Evolutionary conservation across 306 rosid genomes (phyloP).

Genomic region (Erythrophleum fordii): DNA sequence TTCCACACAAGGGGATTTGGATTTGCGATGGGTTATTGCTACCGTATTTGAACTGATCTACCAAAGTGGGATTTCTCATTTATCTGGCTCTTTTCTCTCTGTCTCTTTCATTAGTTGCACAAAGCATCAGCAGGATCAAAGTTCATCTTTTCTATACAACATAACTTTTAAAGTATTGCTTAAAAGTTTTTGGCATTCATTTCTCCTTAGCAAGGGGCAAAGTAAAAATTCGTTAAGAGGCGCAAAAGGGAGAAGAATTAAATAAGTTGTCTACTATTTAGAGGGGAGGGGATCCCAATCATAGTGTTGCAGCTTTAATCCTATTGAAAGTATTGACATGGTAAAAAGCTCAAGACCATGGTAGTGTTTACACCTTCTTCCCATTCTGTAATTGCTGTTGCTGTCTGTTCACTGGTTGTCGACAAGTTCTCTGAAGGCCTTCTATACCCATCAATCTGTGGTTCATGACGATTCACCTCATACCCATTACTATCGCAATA

Average conservation of each 20-base stretch:
- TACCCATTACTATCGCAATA: conserved; percentile 59
- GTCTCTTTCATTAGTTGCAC: conserved; percentile 21
- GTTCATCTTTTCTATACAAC: conserved; percentile 1
- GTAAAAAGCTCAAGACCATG: not conserved
- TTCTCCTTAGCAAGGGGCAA: not conserved
- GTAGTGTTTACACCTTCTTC: conserved; percentile 55
- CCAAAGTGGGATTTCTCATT: conserved; percentile 17
- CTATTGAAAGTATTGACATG: not conserved
- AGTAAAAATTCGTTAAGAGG: not conserved
- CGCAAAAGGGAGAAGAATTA: not conserved
- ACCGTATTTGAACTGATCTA: no score
- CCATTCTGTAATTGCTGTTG: conserved; percentile 58
- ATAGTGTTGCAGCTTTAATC: not conserved
- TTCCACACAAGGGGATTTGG: not conserved
- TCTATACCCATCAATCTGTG: conserved; percentile 61
- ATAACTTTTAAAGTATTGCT: not conserved
- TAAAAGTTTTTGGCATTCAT: conserved; percentile 17
- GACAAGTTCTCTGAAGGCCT: conserved; percentile 63
- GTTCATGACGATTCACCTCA: conserved; percentile 62
- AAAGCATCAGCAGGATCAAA: conserved; percentile 11
- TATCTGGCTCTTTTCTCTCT: conserved; percentile 22
- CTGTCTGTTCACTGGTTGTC: conserved; percentile 51
- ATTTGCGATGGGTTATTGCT: not conserved
- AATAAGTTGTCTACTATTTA: not conserved
- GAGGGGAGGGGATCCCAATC: not conserved